A percentile compares a stretch with the other conserved stretches of the same genome.
Evolutionary conservation across 805 yeast species (phyloP).

Genomic region (Monosporozyma yasuniensis): DNA sequence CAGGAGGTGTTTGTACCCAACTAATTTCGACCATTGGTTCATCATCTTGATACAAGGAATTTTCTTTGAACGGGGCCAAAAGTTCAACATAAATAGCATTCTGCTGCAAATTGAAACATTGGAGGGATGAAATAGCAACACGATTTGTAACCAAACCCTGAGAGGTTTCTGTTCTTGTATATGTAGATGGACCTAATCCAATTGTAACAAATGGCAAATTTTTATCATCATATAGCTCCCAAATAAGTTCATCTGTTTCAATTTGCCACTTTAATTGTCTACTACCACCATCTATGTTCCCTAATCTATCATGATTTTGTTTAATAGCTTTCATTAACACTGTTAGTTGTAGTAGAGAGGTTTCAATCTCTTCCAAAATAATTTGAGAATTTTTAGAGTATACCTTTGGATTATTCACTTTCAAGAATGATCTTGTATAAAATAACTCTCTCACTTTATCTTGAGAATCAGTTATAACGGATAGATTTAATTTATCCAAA

Average conservation of each 20-base stretch:
- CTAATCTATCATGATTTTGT: constrained; percentile 25
- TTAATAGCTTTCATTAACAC: constrained; percentile 37
- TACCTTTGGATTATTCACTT: constrained; percentile 27
- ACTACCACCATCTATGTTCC: constrained; percentile 15
- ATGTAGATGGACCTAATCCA: constrained; percentile 41
- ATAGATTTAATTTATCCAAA: constrained; percentile 28
- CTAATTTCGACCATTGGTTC: constrained; percentile 34
- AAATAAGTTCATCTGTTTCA: constrained; percentile 46
- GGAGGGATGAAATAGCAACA: constrained; percentile 38
- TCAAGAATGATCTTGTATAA: constrained; percentile 35
- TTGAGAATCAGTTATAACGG: constrained; percentile 42
- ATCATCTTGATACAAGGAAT: constrained; percentile 16
- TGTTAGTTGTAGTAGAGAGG: constrained; percentile 33
- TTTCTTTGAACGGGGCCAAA: constrained; percentile 34
- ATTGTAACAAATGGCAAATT: constrained; percentile 44
- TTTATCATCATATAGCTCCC: constrained; percentile 45
- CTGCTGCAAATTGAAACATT: constrained; percentile 44
- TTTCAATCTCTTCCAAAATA: constrained; percentile 30
- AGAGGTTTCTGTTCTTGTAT: constrained; percentile 39
- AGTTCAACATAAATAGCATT: constrained; percentile 45
- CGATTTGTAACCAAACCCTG: constrained; percentile 47
- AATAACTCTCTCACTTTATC: constrained; percentile 37
- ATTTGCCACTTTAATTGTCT: constrained; percentile 38
- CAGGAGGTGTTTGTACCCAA: constrained; percentile 51
- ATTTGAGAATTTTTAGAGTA: constrained; percentile 33